A percentile compares a stretch with the other conserved stretches of the same genome.
phyloP scores from a whole-genome alignment of 306 rosid species.

The Cucurbita ficifolia region DNA sequence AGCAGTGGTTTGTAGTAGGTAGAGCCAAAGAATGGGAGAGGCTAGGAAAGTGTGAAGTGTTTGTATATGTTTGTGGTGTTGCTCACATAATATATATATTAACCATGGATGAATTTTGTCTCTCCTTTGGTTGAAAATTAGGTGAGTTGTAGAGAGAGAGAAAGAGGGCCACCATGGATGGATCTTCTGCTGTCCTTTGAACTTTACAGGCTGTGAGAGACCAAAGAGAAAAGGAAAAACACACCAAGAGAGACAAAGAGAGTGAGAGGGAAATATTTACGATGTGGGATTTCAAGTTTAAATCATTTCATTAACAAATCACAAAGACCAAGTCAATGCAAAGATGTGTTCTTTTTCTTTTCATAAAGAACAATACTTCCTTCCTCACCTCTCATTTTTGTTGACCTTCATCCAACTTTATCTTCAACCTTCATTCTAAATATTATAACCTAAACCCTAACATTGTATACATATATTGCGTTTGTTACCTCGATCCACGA shows the following conservation, averaged over 20 bases:
- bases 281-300: slow-evolving; percentile 10
- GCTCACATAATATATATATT: not conserved
- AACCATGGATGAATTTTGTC: not conserved
- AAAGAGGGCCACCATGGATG: slow-evolving; percentile 1
- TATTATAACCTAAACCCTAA: no score
- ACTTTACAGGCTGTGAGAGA: slow-evolving; percentile 68
- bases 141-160: slow-evolving; percentile 7
- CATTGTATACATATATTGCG: no score
- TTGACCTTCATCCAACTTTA: no score
- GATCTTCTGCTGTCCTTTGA: slow-evolving; percentile 31
- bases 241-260: not conserved
- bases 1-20: slow-evolving; percentile 3
- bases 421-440: no score
- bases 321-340: not conserved
- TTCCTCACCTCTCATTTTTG: no score
- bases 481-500: no score
- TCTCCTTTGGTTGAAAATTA: not conserved
- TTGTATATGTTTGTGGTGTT: not conserved
- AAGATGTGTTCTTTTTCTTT: not conserved
- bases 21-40: slow-evolving; percentile 11
- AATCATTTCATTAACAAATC: not conserved
- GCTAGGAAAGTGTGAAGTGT: slow-evolving; percentile 8
- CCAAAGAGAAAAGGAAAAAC: slow-evolving; percentile 1
- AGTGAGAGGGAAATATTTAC: slow-evolving; percentile 3
- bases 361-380: no score